Base-by-base conservation (phyloP, 2,329 filamentous ascomycete genomes). In the Stachybotrys chartarum region DNA sequence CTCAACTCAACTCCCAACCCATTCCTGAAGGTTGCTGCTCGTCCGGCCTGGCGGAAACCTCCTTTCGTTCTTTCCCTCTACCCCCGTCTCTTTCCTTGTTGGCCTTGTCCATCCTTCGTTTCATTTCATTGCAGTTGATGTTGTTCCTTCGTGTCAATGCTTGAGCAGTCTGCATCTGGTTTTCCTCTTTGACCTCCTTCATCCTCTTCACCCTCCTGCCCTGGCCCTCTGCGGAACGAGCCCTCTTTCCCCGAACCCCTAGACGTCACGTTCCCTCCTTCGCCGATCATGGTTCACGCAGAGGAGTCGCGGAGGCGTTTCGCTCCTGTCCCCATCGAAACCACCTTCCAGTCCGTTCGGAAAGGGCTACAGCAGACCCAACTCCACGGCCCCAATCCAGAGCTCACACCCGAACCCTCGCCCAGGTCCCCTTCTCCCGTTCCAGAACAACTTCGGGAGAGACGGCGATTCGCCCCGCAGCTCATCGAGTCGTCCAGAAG, bases 401-500 rank as follows among this genome's bases (percentile, higher is more conserved):
- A 85, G 62, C 75, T 79, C 32, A 83, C 81, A 0, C 78, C 79
- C 30, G 77, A 79, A 60, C 73, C 77, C 16, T 80, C 78, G 51
- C 79, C 79, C 47, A 77, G 77, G 54, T 76, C 78, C 11, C 72
- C 75, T 6, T 77, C 78, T 3, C 73, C 76, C 51, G 58, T 61
- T 66, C 71, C 61, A 70, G 74, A 44, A 70, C 75, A 59, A 70
- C 73, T 55, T 68, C 75, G 47, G 69, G 75, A 48, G 65, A 74
- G 62, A 31, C 76, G 79, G 59, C 74, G 75, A 57, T 96, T 95
- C 68, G 81, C 86, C 32, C 91, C 91, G 12, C 87, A 93, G 64
- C 76, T 96, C 55, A 86, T 96, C 58, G 90, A 93, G 70, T 92
- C 89, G 3, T 87, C 87, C 5, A 83, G 85, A 63, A 80, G 91